Evolutionary conservation across 2,329 filamentous ascomycete species (phyloP).

Genomic region (Alternaria sp.): DNA sequence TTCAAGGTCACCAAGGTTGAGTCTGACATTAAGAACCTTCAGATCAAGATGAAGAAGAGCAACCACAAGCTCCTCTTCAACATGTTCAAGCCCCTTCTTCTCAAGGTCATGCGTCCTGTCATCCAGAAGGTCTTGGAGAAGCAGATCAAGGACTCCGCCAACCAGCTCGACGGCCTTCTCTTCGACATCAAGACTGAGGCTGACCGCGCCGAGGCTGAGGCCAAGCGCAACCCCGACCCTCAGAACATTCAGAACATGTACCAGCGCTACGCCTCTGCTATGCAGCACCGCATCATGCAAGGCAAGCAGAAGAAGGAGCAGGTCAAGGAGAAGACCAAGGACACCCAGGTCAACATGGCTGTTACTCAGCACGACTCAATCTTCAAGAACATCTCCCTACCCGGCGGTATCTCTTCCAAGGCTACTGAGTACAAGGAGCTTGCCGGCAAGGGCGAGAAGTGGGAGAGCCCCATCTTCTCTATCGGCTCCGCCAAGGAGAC

Average conservation of each 20-base stretch:
- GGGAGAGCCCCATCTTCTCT: constrained; percentile 93
- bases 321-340: constrained; percentile 55
- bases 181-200: constrained; percentile 85
- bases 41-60: constrained; percentile 91
- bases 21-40: constrained; percentile 80
- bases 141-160: constrained; percentile 82
- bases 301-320: constrained; percentile 78
- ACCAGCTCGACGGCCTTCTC: constrained; percentile 73
- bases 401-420: constrained; percentile 89
- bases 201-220: constrained; percentile 71
- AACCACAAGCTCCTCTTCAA: constrained; percentile 91
- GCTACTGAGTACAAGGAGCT: constrained; percentile 92
- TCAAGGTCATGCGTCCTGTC: constrained; percentile 82
- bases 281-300: constrained; percentile 75
- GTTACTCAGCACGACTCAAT: constrained; percentile 88
- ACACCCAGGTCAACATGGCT: constrained; percentile 82
- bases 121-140: constrained; percentile 89
- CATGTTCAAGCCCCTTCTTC: constrained; percentile 84
- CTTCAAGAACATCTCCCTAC: constrained; percentile 85
- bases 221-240: constrained; percentile 68
- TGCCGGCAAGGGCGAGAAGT: constrained; percentile 85
- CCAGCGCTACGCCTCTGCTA: constrained; percentile 78
- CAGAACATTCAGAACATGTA: constrained; percentile 83
- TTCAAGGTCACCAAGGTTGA: constrained; percentile 93
- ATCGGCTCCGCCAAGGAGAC: constrained; percentile 80